Evolutionary conservation across 73 alveolate genomes (phyloP).

Genomic region (Paramecium sexaurelia): DNA sequence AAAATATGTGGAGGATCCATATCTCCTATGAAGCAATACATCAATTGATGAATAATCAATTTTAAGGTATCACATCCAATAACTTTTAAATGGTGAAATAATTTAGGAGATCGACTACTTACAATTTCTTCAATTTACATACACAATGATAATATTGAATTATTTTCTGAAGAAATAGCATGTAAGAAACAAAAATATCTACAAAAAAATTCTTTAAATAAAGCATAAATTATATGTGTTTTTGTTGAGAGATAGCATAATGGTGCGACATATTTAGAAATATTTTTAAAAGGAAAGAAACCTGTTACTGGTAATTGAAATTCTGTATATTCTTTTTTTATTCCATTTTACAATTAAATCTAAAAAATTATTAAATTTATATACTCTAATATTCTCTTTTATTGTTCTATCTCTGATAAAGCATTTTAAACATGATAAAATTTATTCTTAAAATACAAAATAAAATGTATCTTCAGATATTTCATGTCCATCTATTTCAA

Average conservation of each 20-base stretch:
- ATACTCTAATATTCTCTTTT: not conserved
- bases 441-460: constrained; percentile 43
- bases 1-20: constrained; percentile 17
- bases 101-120: constrained; percentile 1
- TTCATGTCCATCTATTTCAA: constrained; percentile 30
- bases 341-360: not conserved
- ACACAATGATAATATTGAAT: not conserved
- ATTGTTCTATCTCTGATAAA: constrained; percentile 33
- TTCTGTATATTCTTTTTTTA: not conserved
- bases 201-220: constrained; percentile 32
- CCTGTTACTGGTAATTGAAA: not conserved
- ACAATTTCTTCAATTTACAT: constrained; percentile 1
- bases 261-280: constrained; percentile 42
- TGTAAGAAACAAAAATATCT: constrained; percentile 27
- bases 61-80: not conserved
- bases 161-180: not conserved
- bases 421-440: not conserved
- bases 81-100: not conserved
- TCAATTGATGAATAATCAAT: not conserved
- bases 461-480: constrained; percentile 41
- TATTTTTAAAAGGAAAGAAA: not conserved
- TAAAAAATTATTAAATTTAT: not conserved
- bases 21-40: constrained; percentile 6
- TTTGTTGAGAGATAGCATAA: constrained; percentile 18
- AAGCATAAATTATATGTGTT: constrained; percentile 6